A percentile compares a stretch with the other conserved stretches of the same genome.
phyloP scores from a whole-genome alignment of 2,329 filamentous ascomycete genomes.

The Venturia carpophila region DNA sequence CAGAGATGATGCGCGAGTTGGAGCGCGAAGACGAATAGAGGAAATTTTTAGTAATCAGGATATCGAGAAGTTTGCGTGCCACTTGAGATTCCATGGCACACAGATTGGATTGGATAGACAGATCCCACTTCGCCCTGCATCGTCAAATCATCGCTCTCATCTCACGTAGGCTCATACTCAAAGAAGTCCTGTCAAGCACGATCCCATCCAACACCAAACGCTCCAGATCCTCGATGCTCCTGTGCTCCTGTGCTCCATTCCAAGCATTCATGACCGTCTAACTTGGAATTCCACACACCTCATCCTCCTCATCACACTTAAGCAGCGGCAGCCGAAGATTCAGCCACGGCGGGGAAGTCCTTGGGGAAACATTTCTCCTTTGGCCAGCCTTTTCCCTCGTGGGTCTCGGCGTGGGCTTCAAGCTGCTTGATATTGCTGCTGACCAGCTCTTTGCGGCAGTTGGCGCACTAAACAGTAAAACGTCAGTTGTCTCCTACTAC shows the following conservation, averaged over 20 bases:
- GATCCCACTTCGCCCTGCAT: background rate
- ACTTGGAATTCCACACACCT: no score
- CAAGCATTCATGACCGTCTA: background rate
- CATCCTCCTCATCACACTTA: background rate
- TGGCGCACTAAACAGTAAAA: slow-evolving; percentile 36
- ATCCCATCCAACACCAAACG: slow-evolving; percentile 4
- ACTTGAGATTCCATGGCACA: background rate
- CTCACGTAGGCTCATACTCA: slow-evolving; percentile 5
- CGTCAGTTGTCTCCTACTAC: background rate
- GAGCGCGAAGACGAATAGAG: background rate
- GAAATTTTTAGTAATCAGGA: background rate
- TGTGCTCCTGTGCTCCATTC: background rate
- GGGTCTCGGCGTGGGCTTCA: slow-evolving; percentile 46
- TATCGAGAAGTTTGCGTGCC: background rate
- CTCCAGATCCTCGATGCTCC: background rate
- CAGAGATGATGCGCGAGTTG: no score
- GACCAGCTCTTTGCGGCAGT: slow-evolving; percentile 46
- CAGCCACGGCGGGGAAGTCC: slow-evolving; percentile 31
- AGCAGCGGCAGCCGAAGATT: slow-evolving; percentile 13
- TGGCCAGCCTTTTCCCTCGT: slow-evolving; percentile 43
- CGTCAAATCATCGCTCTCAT: background rate
- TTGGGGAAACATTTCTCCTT: slow-evolving; percentile 54
- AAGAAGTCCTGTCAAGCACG: background rate
- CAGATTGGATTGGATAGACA: no score
- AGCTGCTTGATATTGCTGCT: slow-evolving; percentile 46